phyloP scores from a whole-genome alignment of 116 monocot genomes.

The Cymodocea nodosa region DNA sequence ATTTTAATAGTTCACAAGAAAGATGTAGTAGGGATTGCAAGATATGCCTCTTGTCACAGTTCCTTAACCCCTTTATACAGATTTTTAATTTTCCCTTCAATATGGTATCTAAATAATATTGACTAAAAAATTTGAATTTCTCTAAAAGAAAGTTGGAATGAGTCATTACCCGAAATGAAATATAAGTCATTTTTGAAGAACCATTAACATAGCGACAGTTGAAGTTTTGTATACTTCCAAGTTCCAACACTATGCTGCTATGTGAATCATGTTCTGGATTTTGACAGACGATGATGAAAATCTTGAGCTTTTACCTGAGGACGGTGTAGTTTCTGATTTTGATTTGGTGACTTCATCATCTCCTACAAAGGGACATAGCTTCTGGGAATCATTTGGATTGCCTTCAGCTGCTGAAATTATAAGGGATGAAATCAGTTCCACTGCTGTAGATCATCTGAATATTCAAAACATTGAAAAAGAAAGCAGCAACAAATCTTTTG shows the following conservation, averaged over 20 bases:
- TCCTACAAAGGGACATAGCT: conserved; percentile 12
- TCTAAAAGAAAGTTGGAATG: too few relatives aligned
- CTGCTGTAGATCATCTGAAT: conserved; percentile 11
- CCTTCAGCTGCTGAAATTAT: conserved; percentile 16
- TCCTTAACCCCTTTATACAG: too few relatives aligned
- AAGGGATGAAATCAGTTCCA: conserved; percentile 17
- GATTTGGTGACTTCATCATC: conserved; percentile 17
- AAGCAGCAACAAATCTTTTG: conserved; percentile 4
- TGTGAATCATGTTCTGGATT: background rate
- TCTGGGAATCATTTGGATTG: conserved; percentile 23
- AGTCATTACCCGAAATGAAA: too few relatives aligned
- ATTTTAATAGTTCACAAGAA: too few relatives aligned
- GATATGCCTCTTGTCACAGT: too few relatives aligned
- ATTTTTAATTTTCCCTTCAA: too few relatives aligned
- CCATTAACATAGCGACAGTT: background rate
- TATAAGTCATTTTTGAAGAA: background rate
- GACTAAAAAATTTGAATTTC: too few relatives aligned
- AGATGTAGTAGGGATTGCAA: too few relatives aligned
- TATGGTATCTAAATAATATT: too few relatives aligned
- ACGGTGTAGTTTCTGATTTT: conserved; percentile 11
- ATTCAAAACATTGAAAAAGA: conserved; percentile 5
- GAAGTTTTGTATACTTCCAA: background rate
- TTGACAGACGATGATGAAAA: conserved; percentile 10
- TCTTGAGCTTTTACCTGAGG: conserved; percentile 14
- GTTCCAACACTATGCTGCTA: background rate